Percentiles rank a stretch among this genome's conserved stretches.
phyloP scores from a whole-genome alignment of 305 asterid species.

The Salvia sclarea region DNA sequence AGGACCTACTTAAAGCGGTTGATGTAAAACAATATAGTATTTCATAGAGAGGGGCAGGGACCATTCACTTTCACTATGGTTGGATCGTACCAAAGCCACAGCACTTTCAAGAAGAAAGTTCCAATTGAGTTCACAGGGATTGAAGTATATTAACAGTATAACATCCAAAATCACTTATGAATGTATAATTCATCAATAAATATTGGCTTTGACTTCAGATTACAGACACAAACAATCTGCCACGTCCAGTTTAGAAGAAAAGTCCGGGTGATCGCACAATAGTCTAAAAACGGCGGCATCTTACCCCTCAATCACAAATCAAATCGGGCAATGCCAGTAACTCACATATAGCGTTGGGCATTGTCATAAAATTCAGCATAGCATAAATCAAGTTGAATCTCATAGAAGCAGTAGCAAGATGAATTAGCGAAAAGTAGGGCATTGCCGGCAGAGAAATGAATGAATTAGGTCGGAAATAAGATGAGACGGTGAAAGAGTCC shows the following conservation, averaged over 20 bases:
- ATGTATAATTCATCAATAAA: constrained; percentile 3
- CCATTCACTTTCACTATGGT: constrained; percentile 10
- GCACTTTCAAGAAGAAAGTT: neutral
- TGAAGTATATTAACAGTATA: constrained; percentile 2
- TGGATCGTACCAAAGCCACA: constrained; percentile 2
- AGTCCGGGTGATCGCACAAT: constrained; percentile 3
- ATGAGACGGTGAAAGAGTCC: constrained; percentile 13
- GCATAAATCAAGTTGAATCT: constrained; percentile 14
- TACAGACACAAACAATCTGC: constrained; percentile 9
- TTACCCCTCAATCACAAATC: neutral
- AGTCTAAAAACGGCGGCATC: neutral
- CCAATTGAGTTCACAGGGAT: neutral
- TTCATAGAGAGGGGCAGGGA: neutral
- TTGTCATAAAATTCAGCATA: constrained; percentile 13
- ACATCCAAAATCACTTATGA: neutral
- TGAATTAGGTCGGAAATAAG: neutral
- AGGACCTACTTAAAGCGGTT: neutral
- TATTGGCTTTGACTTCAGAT: constrained; percentile 6
- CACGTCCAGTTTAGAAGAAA: constrained; percentile 1
- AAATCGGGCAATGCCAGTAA: constrained; percentile 7
- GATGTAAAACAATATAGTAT: neutral
- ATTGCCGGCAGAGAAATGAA: neutral
- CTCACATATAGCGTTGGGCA: neutral
- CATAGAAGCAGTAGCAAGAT: constrained; percentile 2
- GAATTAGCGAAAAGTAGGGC: constrained; percentile 6